phyloP scores from a whole-genome alignment of 1,139 yeast genomes.

The Debaryomyces subglobosus region DNA sequence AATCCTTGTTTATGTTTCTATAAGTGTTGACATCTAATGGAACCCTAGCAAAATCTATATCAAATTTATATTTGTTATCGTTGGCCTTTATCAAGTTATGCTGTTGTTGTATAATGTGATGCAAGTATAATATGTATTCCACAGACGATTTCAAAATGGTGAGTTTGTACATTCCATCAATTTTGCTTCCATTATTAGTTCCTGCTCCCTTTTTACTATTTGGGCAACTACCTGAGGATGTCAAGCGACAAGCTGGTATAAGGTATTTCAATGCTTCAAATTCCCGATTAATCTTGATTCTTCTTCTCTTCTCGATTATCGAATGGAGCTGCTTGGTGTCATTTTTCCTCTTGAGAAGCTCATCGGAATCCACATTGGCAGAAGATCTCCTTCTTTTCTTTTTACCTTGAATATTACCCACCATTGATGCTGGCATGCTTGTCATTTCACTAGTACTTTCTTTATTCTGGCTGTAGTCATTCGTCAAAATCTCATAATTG shows the following conservation, averaged over 20 bases:
- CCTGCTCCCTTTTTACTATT: constrained; percentile 5
- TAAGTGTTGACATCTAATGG: constrained; percentile 61
- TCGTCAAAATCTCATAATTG: constrained; percentile 46
- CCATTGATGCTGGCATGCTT: constrained; percentile 9
- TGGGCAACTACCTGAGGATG: constrained; percentile 21
- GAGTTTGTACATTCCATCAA: constrained; percentile 76
- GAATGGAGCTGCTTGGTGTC: constrained; percentile 72
- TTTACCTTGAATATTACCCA: constrained; percentile 19
- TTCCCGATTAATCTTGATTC: constrained; percentile 79
- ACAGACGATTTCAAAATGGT: constrained; percentile 82
- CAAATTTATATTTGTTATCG: constrained; percentile 33
- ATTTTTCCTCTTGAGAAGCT: constrained; percentile 54
- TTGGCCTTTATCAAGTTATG: constrained; percentile 32
- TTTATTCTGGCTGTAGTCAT: constrained; percentile 26
- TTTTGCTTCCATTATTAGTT: constrained; percentile 37
- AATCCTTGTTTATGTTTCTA: constrained; percentile 60
- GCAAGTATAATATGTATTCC: constrained; percentile 73
- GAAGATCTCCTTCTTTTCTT: constrained; percentile 53
- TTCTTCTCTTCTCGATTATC: constrained; percentile 76
- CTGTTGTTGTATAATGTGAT: constrained; percentile 56
- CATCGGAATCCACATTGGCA: constrained; percentile 52
- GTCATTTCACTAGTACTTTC: not conserved
- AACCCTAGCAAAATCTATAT: constrained; percentile 50
- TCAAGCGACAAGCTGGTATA: constrained; percentile 73
- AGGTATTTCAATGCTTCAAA: constrained; percentile 78